Evolutionary conservation across 163 green algal species (phyloP).

Genomic region (Chloromonas sp.): DNA sequence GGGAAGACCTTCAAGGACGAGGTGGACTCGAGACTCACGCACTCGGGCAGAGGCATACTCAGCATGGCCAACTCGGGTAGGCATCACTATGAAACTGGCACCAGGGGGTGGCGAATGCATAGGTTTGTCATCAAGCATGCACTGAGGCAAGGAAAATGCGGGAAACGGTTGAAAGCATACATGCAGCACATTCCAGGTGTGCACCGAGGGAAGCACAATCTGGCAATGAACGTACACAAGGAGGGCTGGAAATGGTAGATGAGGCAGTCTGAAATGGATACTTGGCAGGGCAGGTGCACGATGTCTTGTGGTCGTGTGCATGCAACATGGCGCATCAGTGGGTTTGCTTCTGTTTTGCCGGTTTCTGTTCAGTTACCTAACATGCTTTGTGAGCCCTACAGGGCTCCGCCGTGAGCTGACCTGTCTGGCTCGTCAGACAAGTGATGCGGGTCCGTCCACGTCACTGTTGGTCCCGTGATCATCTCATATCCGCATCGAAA

Average conservation of each 20-base stretch:
- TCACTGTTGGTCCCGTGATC: no score
- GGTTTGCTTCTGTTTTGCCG: no score
- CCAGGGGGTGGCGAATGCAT: slow-evolving; percentile 40
- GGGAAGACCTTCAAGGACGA: slow-evolving; percentile 88
- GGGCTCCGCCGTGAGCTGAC: no score
- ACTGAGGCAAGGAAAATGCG: no score
- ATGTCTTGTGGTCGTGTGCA: neutral
- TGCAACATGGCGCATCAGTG: neutral
- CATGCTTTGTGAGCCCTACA: neutral
- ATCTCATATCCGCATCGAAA: no score
- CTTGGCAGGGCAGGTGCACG: no score
- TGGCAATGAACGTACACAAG: no score
- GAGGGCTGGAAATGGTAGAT: no score
- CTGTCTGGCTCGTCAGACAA: no score
- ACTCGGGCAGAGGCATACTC: slow-evolving; percentile 82
- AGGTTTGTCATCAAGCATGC: no score
- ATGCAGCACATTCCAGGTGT: neutral
- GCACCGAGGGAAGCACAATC: neutral
- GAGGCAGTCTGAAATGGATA: no score
- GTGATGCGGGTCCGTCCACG: no score
- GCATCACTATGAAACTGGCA: neutral
- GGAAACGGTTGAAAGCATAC: neutral
- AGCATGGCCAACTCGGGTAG: slow-evolving; percentile 91
- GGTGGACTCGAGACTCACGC: slow-evolving; percentile 74
- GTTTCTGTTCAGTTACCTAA: neutral